phyloP scores from a whole-genome alignment of 2,329 filamentous ascomycete species.

The Ascosphaera apis region DNA sequence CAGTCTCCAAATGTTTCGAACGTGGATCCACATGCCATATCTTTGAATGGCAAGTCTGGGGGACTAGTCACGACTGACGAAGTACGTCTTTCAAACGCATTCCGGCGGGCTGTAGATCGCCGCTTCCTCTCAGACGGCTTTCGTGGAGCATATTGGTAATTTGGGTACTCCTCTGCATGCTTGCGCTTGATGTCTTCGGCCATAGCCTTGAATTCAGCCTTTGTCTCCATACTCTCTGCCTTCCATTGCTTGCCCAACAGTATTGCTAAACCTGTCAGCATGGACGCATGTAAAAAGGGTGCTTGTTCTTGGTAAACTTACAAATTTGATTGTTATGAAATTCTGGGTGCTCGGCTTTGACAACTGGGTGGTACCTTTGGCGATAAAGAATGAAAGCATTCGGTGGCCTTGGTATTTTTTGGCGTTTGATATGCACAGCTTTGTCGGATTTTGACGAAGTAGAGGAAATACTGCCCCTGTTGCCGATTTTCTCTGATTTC shows the following conservation, averaged over 20 bases:
- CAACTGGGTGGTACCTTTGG: slow-evolving; percentile 15
- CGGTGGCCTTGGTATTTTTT: slow-evolving; percentile 21
- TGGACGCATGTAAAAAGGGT: too few relatives aligned
- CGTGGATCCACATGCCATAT: too few relatives aligned
- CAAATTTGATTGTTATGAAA: slow-evolving; percentile 24
- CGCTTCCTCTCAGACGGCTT: slow-evolving; percentile 24
- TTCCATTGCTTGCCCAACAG: slow-evolving; percentile 22
- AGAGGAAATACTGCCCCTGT: slow-evolving; percentile 1
- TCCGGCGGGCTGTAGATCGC: slow-evolving; percentile 16
- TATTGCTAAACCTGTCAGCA: slow-evolving; percentile 11
- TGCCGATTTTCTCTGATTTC: neutral
- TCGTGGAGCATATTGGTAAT: slow-evolving; percentile 24
- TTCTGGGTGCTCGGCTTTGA: slow-evolving; percentile 18
- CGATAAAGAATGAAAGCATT: slow-evolving; percentile 26
- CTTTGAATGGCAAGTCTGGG: too few relatives aligned
- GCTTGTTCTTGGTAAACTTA: slow-evolving; percentile 13
- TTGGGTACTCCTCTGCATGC: slow-evolving; percentile 18
- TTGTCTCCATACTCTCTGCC: slow-evolving; percentile 14
- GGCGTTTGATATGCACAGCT: slow-evolving; percentile 7
- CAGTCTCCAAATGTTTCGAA: too few relatives aligned
- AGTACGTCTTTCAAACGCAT: neutral
- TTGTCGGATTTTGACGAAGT: slow-evolving; percentile 2
- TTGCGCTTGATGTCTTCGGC: slow-evolving; percentile 18
- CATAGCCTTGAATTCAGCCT: slow-evolving; percentile 15
- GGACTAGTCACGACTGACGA: too few relatives aligned